Evolutionary conservation across 1,284 basidiomycete species (phyloP), one percentile per base, ranked within the genome.

Genomic region (Cutaneotrichosporon arboriforme): DNA sequence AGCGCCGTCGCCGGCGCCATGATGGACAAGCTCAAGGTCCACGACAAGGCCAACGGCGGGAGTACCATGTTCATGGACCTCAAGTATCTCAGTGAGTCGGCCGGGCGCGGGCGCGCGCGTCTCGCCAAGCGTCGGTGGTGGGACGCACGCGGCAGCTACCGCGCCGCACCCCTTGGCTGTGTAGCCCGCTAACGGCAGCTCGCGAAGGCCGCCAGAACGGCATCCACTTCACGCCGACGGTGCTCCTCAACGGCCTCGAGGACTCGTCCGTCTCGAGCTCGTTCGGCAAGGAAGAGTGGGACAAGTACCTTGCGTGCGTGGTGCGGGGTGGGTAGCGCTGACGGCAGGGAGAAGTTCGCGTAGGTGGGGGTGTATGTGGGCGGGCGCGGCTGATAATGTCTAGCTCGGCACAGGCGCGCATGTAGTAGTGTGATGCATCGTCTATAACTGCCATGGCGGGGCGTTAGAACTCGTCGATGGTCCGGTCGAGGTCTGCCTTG

Each of bases 201-300:
- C 94, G 94, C 76, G 85, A 87, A 69, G 84, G 88, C 7, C 80
- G 92, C 58, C 92, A 96, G 78, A 96, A 96, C 62, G 80, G 88
- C 5, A 84, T 96, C 49, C 92, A 96, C 64, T 89, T 94, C 47
- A 93, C 90, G 31, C 91, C 92, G 2, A 90, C 90, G 9, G 86
- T 83, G 0, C 76, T 91, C 3, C 89, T 86, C 83, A 86, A 92
- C 67, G 93, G 93, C 8, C 77, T 97, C 33, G 73, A 91, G 53
- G 87, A 84, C 18, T 81, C 78, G 44, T 84, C 87, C 55, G 81
- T 96, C 42, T 89, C 86, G 4, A 90, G 87, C 61, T 83, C 84
- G 10, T 97, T 89, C 85, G 84, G 82, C 5, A 81, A 85, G 66
- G 80, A 81, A 45, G 88, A 97, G 65, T 97, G 94, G 94, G 78